Evolutionary conservation across 495 filamentous ascomycete species (phyloP).

Genomic region (Penicillium herquei): DNA sequence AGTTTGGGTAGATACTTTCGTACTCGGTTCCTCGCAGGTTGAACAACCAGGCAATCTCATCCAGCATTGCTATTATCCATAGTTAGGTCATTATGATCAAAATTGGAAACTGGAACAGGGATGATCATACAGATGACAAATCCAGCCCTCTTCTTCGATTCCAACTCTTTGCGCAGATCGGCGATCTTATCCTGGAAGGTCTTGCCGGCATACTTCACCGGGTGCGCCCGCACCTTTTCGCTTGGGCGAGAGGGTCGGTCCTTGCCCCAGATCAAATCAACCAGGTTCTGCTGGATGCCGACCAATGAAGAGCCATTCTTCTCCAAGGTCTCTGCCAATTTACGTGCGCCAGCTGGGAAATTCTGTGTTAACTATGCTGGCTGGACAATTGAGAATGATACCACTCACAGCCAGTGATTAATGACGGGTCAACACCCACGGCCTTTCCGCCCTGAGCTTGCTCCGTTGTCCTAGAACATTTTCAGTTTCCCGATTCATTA

Average conservation of each 20-base stretch:
- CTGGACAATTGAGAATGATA: not conserved
- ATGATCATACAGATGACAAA: conserved; percentile 72
- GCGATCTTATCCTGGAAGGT: conserved; percentile 78
- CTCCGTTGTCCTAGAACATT: conserved; percentile 60
- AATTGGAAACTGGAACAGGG: not conserved
- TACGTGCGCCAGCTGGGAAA: conserved; percentile 67
- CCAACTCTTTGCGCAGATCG: conserved; percentile 85
- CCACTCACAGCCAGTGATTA: conserved; percentile 71
- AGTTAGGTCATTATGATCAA: conserved; percentile 15
- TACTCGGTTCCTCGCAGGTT: conserved; percentile 93
- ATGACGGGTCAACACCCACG: conserved; percentile 87
- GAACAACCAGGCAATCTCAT: conserved; percentile 97
- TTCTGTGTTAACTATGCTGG: conserved; percentile 12
- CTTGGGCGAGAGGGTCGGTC: conserved; percentile 71
- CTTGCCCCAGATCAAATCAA: conserved; percentile 83
- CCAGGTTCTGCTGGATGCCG: conserved; percentile 73
- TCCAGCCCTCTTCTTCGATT: conserved; percentile 84
- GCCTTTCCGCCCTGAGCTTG: conserved; percentile 80
- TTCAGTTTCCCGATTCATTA: conserved; percentile 19
- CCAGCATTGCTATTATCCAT: conserved; percentile 66
- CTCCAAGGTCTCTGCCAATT: conserved; percentile 82
- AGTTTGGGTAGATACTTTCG: conserved; percentile 1
- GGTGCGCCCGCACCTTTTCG: conserved; percentile 70
- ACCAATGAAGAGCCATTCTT: conserved; percentile 75
- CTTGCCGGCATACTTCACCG: conserved; percentile 77